phyloP scores from a whole-genome alignment of 1,284 basidiomycete species.

The Cystodermella granulosa region DNA sequence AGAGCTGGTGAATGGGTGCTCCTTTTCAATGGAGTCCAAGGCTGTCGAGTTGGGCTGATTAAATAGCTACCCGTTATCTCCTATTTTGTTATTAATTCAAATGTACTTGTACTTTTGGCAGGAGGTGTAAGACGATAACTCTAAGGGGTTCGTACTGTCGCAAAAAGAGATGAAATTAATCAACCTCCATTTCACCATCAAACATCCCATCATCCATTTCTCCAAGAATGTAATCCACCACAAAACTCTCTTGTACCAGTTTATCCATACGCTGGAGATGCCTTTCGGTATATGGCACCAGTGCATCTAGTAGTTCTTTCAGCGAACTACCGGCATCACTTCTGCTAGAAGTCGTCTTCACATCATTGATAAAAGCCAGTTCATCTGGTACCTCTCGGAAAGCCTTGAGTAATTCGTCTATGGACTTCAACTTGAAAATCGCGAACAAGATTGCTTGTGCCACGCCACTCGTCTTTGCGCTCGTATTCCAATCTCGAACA shows the following conservation, averaged over 20 bases:
- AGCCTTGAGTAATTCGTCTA: constrained; percentile 70
- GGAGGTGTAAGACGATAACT: neutral
- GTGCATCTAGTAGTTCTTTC: constrained; percentile 75
- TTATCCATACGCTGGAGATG: constrained; percentile 84
- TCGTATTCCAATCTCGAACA: constrained; percentile 91
- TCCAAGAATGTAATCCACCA: constrained; percentile 85
- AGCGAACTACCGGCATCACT: constrained; percentile 43
- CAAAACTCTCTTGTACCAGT: constrained; percentile 87
- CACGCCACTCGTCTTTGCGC: constrained; percentile 76
- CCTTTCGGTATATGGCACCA: constrained; percentile 91
- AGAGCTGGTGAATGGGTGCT: constrained; percentile 58
- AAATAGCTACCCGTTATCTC: constrained; percentile 4
- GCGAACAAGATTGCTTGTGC: constrained; percentile 86
- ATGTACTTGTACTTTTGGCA: neutral
- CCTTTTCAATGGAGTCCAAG: constrained; percentile 65
- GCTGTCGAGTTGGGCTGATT: constrained; percentile 55
- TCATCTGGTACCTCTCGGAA: constrained; percentile 40
- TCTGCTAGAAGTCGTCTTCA: constrained; percentile 19
- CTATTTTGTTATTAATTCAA: neutral
- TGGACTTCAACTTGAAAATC: constrained; percentile 69
- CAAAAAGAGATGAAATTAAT: neutral
- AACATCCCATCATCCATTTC: constrained; percentile 87
- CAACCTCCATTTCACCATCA: constrained; percentile 46
- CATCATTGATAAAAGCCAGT: constrained; percentile 18
- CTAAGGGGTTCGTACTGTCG: neutral